Evolutionary conservation across 192 early-diverging fungal species (phyloP), one percentile per base, ranked within the genome.

Genomic region (Umbelopsis vinacea): DNA sequence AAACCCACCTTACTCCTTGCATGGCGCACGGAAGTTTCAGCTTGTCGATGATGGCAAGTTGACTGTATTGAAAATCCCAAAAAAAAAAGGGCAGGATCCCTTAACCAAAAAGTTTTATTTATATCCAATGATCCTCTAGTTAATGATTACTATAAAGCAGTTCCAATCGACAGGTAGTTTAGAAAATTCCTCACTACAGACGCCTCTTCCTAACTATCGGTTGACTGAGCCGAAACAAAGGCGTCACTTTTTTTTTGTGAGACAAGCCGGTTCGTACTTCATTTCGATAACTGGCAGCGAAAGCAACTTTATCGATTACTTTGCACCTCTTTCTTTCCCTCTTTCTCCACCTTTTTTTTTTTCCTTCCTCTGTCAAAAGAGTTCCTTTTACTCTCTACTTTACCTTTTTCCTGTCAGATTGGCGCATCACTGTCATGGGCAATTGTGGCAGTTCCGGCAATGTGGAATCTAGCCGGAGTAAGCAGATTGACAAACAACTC

Each of bases 401-500:
- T 21, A n/a, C n/a, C 48, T 50, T 50, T 50, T 21, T 21, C 48
- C 15, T 50, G 15, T 17, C 48, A 10, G 19, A 50, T 50, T 50
- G 15, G n/a, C n/a, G 15, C 7, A 4, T 63, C 14, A 35, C 33
- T 10, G 22, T 37, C 57, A 72, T 72, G 71, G 71, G 71, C 43
- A 72, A 72, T 48, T 72, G 71, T 33, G 48, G 22, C 37, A 72
- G 71, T 66, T 38, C 60, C 23, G 23, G 52, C 14, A 50, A 60
- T 66, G 40, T 52, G 21, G 55, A 45, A n/a, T 24, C 63, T 21
- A 38, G 35, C 15, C 22, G 26, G 26, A 73, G 68, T 63, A 67
- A 68, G 23, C 66, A 37, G 10, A 81, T 81, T 45, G 73, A 76
- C 50, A 71, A 76, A 63, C 70, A 74, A 52, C 33, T 81, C 14